Conservation (phyloP, 495 filamentous ascomycete genomes). For the Neurospora terricola region DNA sequence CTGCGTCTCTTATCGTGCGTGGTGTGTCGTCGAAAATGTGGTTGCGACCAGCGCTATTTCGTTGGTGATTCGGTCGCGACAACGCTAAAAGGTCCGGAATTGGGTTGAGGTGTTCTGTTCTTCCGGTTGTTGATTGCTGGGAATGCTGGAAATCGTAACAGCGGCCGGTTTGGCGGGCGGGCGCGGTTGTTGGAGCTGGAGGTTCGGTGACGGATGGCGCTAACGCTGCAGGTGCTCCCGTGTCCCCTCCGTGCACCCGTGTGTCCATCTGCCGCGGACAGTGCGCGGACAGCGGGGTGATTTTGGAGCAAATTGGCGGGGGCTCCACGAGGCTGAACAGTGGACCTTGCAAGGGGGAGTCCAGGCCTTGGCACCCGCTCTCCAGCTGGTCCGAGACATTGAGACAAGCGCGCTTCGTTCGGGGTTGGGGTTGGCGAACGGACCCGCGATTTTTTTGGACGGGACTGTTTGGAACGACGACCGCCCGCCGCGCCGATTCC, state of each 20-base stretch:
- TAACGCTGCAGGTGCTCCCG: neutral
- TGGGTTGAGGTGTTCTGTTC: neutral
- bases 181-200: neutral
- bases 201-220: neutral
- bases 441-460: neutral
- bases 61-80: neutral
- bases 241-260: neutral
- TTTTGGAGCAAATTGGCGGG: neutral
- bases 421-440: neutral
- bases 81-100: neutral
- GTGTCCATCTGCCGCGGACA: neutral
- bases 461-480: neutral
- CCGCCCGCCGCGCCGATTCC: neutral
- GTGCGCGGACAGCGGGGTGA: neutral
- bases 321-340: neutral
- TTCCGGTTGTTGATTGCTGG: neutral
- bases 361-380: neutral
- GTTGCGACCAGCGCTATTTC: neutral
- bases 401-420: neutral
- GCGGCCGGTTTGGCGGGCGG: neutral
- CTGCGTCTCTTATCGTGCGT: neutral
- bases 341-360: neutral
- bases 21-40: neutral
- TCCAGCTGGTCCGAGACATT: neutral
- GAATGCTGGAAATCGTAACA: neutral